Conservation (phyloP, 805 yeast genomes). For the Helenozyma rhizophorensis region DNA sequence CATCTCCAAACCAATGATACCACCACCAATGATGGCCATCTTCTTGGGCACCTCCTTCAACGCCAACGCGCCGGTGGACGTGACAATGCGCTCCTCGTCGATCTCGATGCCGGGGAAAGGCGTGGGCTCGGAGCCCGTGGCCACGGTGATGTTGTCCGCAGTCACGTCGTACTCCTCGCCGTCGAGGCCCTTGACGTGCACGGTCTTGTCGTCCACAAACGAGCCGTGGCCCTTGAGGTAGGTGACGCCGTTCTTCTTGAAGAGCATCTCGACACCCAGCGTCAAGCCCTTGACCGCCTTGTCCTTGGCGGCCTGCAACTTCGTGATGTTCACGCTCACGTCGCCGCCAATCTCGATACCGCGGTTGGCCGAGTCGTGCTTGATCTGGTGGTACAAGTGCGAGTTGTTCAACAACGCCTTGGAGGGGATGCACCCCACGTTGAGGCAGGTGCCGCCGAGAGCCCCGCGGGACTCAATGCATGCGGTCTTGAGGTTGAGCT, state of each 20-base stretch:
- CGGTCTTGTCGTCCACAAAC: constrained; percentile 72
- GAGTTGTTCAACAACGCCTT: constrained; percentile 94
- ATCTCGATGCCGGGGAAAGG: constrained; percentile 98
- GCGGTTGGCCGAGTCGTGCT: constrained; percentile 76
- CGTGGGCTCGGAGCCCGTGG: constrained; percentile 97
- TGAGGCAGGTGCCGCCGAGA: constrained; percentile 97
- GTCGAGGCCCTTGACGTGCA: constrained; percentile 81
- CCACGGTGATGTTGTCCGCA: constrained; percentile 88
- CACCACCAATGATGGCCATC: constrained; percentile 95
- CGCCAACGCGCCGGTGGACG: constrained; percentile 88
- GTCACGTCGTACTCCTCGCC: constrained; percentile 72
- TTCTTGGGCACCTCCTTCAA: constrained; percentile 89
- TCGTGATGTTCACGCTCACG: constrained; percentile 67
- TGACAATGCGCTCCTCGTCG: constrained; percentile 95
- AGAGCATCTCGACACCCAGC: constrained; percentile 88
- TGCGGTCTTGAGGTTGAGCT: constrained; percentile 89
- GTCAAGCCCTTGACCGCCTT: constrained; percentile 86
- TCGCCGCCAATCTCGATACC: constrained; percentile 83
- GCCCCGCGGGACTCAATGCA: constrained; percentile 96
- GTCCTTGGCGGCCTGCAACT: constrained; percentile 89
- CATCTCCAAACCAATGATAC: constrained; percentile 99
- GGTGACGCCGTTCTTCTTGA: constrained; percentile 92
- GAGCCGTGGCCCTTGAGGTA: constrained; percentile 93
- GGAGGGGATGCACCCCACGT: constrained; percentile 99
- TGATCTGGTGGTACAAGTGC: constrained; percentile 83